Conservation (phyloP, 140 eudicot genomes). For the Oenanthe javanica region DNA sequence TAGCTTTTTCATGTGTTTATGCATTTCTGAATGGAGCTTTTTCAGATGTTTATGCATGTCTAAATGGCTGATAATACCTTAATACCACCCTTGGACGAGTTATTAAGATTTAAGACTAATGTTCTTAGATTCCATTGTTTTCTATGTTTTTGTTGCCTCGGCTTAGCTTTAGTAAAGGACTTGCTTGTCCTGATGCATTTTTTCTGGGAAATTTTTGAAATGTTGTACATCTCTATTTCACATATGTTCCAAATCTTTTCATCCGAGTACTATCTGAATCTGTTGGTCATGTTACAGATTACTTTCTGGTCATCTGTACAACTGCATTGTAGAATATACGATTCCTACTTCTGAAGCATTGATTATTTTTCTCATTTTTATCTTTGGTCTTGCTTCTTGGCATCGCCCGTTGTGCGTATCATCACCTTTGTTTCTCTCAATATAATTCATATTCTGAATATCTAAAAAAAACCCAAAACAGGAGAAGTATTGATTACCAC, state of each 20-base stretch:
- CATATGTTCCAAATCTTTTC: not conserved
- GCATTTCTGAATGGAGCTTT: no score
- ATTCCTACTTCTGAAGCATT: no score
- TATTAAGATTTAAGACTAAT: no score
- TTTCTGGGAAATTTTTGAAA: no score
- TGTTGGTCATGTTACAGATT: not conserved
- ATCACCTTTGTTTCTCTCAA: no score
- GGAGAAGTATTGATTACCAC: not conserved
- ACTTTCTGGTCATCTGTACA: not conserved
- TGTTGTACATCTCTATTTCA: not conserved
- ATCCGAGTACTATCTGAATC: not conserved
- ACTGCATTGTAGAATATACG: not conserved
- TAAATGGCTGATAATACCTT: no score
- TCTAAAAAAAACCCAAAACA: not conserved
- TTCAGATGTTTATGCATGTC: not conserved
- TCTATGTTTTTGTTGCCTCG: not conserved
- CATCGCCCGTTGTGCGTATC: not conserved
- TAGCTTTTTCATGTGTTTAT: no score
- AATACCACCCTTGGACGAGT: no score
- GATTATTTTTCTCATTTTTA: not conserved
- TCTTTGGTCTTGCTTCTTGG: not conserved
- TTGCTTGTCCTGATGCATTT: not conserved
- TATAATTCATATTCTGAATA: not conserved
- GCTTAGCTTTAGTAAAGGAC: not conserved
- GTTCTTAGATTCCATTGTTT: not conserved